Base-by-base conservation (phyloP, 1,139 yeast genomes). In the Kluyveromyces marxianus region DNA sequence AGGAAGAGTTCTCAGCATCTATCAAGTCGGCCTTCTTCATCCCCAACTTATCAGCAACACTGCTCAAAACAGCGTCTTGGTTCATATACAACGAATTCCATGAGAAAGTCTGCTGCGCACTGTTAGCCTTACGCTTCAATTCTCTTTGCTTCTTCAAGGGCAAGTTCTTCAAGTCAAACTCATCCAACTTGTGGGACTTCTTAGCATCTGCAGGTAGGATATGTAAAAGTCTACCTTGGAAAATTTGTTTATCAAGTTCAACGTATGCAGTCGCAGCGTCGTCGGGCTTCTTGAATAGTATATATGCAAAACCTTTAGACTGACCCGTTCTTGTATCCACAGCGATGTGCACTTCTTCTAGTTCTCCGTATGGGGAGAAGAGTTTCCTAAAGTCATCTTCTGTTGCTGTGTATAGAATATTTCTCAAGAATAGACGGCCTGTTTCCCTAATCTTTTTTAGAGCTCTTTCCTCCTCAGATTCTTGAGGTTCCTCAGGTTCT, bases 11-110 rank as follows among this genome's bases (percentile, higher is more conserved):
- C 56, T 87, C 84, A 1, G 96, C 95, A 63, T 92, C 94, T 50
- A 92, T 77, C 58, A 92, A 75, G 50, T 88, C 89, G 3, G 94
- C 74, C 62, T 92, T 94, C 30, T 81, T 65, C 44, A 94, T 74
- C 4, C 97, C 97, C 68, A 94, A 69, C 56, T 83, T 83, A 21
- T 78, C 67, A 0, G 98, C 97, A 37, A 90, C 95, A 41, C 95
- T 83, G 44, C 87, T 92, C 67, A 94, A 70, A 14, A 92, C 95
- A 0, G 98, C 96, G 68, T 92, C 97, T 46, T 75, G 81, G 60
- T 86, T 92, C 83, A 94, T 79, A 62, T 79, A 92, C 43, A 92
- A 73, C 0, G 97, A 87, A 61, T 92, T 92, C 99, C 99, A 92
- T 58, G 92, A 81, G 66, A 92, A 92, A 58, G 88, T 92, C 39